Base-by-base conservation (phyloP, 2,329 filamentous ascomycete species). In the Talaromyces amestolkiae region DNA sequence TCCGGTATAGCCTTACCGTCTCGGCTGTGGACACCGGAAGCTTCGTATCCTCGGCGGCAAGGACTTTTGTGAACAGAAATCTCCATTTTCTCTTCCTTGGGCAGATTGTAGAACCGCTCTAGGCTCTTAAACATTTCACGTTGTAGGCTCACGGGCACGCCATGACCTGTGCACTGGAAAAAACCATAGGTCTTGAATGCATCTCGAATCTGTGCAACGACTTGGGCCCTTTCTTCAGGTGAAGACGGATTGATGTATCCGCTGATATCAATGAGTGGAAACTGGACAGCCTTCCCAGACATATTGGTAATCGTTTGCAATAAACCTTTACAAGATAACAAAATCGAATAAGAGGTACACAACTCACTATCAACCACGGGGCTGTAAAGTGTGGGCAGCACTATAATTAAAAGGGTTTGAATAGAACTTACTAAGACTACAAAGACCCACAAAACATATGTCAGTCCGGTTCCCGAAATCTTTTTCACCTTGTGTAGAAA, bases 91-190 rank as follows among this genome's bases (percentile, higher is more conserved):
- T 70, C 66, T 17, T 71, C 68, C 9, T 58, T 56, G 1, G 71
- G 67, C 9, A 86, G 75, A 10, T 75, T 73, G 69, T 87, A 86
- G 69, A 86, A 79, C n/a, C 72, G 74, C 68, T 80, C 76, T 13
- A 79, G 75, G 1, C 76, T 74, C 17, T 76, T 68, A 66, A 85
- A 77, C 7, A 79, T 76, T 0, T 70, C 70, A 17, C 77, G 68
- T 68, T 82, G 82, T 33, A 81, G 70, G 3, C 69, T 67, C 10
- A 76, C 68, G 0, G 81, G 72, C 2, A 86, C 75, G 3, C 79
- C 77, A 70, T 86, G 83, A 6, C 80, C 79, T 1, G 75, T 76
- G 63, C 85, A 78, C 68, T 84, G 82, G 74, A 86, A 85, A 72
- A 85, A 85, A 3, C 83, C 83, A 45, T 75, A 83, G 68, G 74